phyloP scores from a whole-genome alignment of 768 basidiomycete genomes.

The Dentipellis sp. region DNA sequence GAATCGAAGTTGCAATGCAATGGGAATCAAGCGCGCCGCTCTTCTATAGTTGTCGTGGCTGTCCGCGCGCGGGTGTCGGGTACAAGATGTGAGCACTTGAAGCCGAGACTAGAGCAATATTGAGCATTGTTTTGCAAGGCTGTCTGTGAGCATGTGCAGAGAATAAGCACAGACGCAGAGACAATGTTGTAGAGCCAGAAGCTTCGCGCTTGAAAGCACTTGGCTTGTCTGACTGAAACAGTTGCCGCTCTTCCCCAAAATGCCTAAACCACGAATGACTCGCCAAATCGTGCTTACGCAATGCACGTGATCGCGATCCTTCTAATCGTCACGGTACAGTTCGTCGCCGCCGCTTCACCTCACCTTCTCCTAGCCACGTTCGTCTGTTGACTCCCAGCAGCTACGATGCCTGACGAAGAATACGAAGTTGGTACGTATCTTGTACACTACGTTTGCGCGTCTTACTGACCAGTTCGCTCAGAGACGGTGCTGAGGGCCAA shows the following conservation, averaged over 20 bases:
- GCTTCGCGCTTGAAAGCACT: too few relatives aligned
- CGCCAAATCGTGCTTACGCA: too few relatives aligned
- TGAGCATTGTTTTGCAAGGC: background rate
- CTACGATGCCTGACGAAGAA: conserved; percentile 4
- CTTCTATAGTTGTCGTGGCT: background rate
- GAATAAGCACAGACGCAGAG: background rate
- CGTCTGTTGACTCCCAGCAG: background rate
- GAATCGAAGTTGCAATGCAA: too few relatives aligned
- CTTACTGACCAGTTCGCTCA: background rate
- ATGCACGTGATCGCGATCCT: background rate
- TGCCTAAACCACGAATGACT: too few relatives aligned
- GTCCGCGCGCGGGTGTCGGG: background rate
- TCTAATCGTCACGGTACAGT: too few relatives aligned
- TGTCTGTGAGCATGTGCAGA: background rate
- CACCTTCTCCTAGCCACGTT: too few relatives aligned
- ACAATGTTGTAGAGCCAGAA: too few relatives aligned
- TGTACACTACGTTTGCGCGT: too few relatives aligned
- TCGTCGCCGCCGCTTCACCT: too few relatives aligned
- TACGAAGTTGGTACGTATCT: conserved; percentile 15
- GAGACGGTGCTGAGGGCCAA: conserved; percentile 13
- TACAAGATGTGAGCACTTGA: background rate
- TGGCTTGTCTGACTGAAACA: too few relatives aligned
- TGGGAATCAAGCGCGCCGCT: too few relatives aligned
- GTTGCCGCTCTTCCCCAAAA: too few relatives aligned
- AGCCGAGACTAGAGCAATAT: background rate